Conservation (phyloP, 129 eudicot genomes). For the Smallanthus sonchifolius region DNA sequence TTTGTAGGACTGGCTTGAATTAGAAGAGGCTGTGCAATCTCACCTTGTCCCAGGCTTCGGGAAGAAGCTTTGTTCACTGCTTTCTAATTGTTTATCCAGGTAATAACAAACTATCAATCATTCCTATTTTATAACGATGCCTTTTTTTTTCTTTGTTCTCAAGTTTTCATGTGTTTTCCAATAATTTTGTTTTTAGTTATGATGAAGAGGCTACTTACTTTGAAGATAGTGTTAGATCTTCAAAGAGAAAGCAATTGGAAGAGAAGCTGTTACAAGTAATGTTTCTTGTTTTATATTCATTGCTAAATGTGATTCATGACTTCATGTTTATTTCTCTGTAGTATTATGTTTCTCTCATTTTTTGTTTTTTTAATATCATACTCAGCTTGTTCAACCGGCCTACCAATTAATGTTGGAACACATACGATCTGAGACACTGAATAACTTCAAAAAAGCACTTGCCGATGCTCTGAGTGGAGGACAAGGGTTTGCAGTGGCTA, state of each 20-base stretch:
- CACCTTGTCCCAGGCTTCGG: slow-evolving; percentile 77
- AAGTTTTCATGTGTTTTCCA: background rate
- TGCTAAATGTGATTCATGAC: background rate
- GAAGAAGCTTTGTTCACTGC: slow-evolving; percentile 72
- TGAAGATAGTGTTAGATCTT: slow-evolving; percentile 82
- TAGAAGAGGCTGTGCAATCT: slow-evolving; percentile 77
- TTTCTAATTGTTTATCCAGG: slow-evolving; percentile 58
- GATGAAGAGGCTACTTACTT: slow-evolving; percentile 89
- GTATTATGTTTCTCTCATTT: background rate
- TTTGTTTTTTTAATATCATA: slow-evolving; percentile 1
- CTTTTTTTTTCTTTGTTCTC: background rate
- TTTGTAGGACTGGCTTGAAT: slow-evolving; percentile 70
- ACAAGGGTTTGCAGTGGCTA: slow-evolving; percentile 67
- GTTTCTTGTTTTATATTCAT: slow-evolving; percentile 4
- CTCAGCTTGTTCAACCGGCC: slow-evolving; percentile 68
- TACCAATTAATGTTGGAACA: slow-evolving; percentile 70
- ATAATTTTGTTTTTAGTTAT: slow-evolving; percentile 38
- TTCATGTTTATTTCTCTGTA: background rate
- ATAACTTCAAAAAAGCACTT: slow-evolving; percentile 60
- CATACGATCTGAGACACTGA: slow-evolving; percentile 55
- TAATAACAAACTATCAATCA: slow-evolving; percentile 16
- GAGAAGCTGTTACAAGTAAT: slow-evolving; percentile 87
- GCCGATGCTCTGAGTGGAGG: slow-evolving; percentile 58
- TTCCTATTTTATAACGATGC: background rate
- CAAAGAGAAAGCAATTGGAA: slow-evolving; percentile 85